Percentiles rank a stretch among this genome's conserved stretches.
These are phyloP conservation scores for Pyricularia pennisetigena DNA, from an alignment of 2,329 filamentous ascomycete species.

Conservation along the genomic window DNA sequence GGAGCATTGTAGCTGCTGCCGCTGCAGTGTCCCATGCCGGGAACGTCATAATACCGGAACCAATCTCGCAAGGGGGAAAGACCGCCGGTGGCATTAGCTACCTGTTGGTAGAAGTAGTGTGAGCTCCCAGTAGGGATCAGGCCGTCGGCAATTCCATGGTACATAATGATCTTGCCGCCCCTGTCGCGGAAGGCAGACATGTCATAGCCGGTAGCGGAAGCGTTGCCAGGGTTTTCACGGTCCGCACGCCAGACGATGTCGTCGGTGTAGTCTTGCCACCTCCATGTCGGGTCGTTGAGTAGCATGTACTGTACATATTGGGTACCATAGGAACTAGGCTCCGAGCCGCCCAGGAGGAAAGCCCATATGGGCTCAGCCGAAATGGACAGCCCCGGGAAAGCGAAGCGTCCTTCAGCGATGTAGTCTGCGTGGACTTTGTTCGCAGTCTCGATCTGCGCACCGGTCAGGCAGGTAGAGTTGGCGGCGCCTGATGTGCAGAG, in stretches of 20 bases:
- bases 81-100: slow-evolving; percentile 15
- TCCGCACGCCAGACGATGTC: slow-evolving; percentile 20
- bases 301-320: slow-evolving; percentile 29
- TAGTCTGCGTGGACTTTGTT: slow-evolving; percentile 19
- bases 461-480: slow-evolving; percentile 25
- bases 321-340: slow-evolving; percentile 22
- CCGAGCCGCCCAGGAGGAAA: slow-evolving; percentile 19
- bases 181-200: slow-evolving; percentile 25
- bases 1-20: slow-evolving; percentile 24
- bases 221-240: slow-evolving; percentile 23
- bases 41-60: slow-evolving; percentile 42
- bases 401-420: slow-evolving; percentile 20
- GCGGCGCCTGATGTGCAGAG: slow-evolving; percentile 9
- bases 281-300: slow-evolving; percentile 26
- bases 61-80: slow-evolving; percentile 31
- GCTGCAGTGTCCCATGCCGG: slow-evolving; percentile 41
- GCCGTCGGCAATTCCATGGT: slow-evolving; percentile 32
- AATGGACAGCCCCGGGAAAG: slow-evolving; percentile 32
- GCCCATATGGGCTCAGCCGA: slow-evolving; percentile 31
- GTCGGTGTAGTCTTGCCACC: slow-evolving; percentile 22
- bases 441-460: slow-evolving; percentile 23
- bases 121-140: slow-evolving; percentile 27
- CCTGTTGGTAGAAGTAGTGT: slow-evolving; percentile 22
- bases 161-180: slow-evolving; percentile 34
- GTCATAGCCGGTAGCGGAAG: slow-evolving; percentile 27